These are phyloP conservation scores for Colletotrichum sp. DNA, from an alignment of 2,329 filamentous ascomycete species.

Conservation along the genomic window DNA sequence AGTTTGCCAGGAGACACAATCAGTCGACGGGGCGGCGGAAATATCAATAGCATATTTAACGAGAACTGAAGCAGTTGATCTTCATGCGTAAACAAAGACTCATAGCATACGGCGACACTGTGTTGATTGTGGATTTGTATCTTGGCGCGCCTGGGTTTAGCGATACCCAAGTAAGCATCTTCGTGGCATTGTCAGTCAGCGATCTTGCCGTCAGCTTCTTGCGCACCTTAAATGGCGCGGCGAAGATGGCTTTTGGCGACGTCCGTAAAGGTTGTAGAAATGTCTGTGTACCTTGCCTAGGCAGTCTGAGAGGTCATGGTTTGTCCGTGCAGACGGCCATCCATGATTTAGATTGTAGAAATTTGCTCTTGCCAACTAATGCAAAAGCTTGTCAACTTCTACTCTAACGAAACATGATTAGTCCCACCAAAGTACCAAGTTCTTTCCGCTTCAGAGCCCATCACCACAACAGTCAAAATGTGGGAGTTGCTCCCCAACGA, in stretches of 20 bases:
- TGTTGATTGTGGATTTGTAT: background rate
- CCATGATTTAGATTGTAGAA: background rate
- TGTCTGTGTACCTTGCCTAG: background rate
- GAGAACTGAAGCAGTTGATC: background rate
- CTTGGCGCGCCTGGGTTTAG: background rate
- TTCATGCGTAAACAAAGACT: background rate
- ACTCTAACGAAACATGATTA: too few relatives aligned
- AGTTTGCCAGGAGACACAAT: background rate
- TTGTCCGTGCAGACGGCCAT: background rate
- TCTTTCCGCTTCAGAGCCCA: background rate
- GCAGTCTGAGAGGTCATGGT: background rate
- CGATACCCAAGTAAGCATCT: accelerated
- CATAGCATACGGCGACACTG: background rate
- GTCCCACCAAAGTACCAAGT: background rate
- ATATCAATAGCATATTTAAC: background rate
- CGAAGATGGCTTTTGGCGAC: background rate
- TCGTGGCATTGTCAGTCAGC: background rate
- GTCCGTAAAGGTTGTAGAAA: background rate
- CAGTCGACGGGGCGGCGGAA: background rate
- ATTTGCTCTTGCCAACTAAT: background rate
- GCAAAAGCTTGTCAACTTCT: background rate
- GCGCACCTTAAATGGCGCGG: too few relatives aligned
- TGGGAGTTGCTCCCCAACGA: background rate
- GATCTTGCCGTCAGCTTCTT: background rate
- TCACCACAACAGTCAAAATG: background rate